Percentiles rank a stretch among this genome's conserved stretches.
Evolutionary conservation across 768 basidiomycete genomes (phyloP).

Genomic region (Pleurotus platypus): DNA sequence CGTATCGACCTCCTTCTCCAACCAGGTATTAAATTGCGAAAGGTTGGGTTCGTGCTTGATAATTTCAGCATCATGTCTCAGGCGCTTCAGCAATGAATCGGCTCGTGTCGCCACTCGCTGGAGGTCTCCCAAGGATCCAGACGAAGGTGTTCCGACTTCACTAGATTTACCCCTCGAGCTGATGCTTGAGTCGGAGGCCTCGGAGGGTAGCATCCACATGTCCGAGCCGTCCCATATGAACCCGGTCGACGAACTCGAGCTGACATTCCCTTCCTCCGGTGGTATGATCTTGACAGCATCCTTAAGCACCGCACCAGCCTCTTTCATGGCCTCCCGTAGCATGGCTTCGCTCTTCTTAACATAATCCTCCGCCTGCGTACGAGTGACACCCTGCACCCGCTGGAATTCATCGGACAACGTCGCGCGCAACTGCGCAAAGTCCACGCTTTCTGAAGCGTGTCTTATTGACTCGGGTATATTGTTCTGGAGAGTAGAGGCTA

Average conservation of each 20-base stretch:
- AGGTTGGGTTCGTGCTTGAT: conserved; percentile 71
- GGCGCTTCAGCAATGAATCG: conserved; percentile 67
- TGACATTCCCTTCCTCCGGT: conserved; percentile 48
- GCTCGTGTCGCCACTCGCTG: conserved; percentile 69
- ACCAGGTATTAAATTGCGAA: conserved; percentile 58
- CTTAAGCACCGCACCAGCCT: conserved; percentile 75
- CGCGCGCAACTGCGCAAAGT: conserved; percentile 63
- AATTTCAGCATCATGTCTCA: conserved; percentile 73
- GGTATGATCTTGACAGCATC: conserved; percentile 94
- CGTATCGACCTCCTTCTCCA: conserved; percentile 43
- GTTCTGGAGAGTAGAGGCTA: conserved; percentile 64
- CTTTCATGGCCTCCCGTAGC: conserved; percentile 67
- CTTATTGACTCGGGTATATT: conserved; percentile 65
- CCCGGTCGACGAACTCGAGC: conserved; percentile 26
- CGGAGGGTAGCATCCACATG: conserved; percentile 72
- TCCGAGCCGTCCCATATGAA: conserved; percentile 84
- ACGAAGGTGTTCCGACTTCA: conserved; percentile 8
- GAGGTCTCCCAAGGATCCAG: conserved; percentile 26
- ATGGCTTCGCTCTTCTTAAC: conserved; percentile 69
- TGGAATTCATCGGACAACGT: conserved; percentile 64
- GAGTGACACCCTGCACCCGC: conserved; percentile 71
- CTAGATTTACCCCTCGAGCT: conserved; percentile 33
- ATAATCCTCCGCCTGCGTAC: conserved; percentile 82
- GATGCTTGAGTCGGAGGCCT: conserved; percentile 14
- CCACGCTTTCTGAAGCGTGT: conserved; percentile 60